Percentiles rank a stretch among this genome's conserved stretches.
Conservation (phyloP, 306 rosid species). For the Lotus japonicus region DNA sequence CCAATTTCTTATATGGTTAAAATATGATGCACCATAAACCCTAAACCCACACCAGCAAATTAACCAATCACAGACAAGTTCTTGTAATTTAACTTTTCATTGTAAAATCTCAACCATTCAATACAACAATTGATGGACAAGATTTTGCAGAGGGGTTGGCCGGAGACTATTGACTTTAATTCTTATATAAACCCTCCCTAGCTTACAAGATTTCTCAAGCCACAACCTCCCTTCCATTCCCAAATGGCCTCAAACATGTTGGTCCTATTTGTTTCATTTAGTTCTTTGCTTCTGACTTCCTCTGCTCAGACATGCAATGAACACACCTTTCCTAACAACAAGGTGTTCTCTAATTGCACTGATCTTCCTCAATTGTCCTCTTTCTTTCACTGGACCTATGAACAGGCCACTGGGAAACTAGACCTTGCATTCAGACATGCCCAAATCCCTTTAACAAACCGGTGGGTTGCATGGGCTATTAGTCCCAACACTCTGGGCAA, state of each 20-base stretch:
- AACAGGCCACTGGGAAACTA: conserved; percentile 25
- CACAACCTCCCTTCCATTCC: too few species aligned
- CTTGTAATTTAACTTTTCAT: too few species aligned
- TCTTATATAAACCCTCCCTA: too few species aligned
- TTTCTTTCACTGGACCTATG: conserved; percentile 43
- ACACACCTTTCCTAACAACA: conserved; percentile 19
- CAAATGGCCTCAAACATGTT: background rate
- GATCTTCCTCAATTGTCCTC: conserved; percentile 37
- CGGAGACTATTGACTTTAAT: too few species aligned
- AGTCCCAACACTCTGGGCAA: conserved; percentile 4
- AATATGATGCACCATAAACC: too few species aligned
- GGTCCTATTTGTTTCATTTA: conserved; percentile 1
- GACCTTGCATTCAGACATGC: conserved; percentile 39
- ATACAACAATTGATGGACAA: too few species aligned
- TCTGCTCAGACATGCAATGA: conserved; percentile 39
- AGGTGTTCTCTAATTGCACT: conserved; percentile 16
- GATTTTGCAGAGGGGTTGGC: too few species aligned
- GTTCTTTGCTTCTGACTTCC: conserved; percentile 18
- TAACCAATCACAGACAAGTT: too few species aligned
- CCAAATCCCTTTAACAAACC: conserved; percentile 3
- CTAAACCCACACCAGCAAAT: too few species aligned
- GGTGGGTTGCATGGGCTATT: conserved; percentile 60
- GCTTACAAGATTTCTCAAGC: too few species aligned
- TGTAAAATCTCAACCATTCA: too few species aligned
- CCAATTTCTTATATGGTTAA: too few species aligned